Conservation (phyloP, 306 rosid species). For the Cicer cuneatum region DNA sequence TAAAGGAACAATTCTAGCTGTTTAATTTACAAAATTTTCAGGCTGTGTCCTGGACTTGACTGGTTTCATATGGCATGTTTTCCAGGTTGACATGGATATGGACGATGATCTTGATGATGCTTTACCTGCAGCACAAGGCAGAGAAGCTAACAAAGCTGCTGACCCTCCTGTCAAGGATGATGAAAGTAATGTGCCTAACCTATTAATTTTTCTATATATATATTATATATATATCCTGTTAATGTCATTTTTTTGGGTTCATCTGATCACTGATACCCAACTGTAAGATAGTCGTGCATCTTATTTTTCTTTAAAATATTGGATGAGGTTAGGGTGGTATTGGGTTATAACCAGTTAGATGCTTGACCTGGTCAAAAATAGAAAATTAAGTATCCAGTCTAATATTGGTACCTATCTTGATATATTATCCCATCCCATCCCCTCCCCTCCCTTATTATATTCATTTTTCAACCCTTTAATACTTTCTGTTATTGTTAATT, state of each 20-base stretch:
- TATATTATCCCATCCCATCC: not conserved
- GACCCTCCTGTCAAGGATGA: conserved; percentile 51
- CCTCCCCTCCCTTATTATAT: not conserved
- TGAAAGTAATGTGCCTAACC: conserved; percentile 51
- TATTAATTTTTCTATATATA: conserved; percentile 16
- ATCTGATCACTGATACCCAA: conserved; percentile 35
- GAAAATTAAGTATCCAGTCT: conserved; percentile 12
- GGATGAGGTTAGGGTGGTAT: conserved; percentile 15
- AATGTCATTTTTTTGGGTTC: conserved; percentile 21
- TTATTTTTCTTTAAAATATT: conserved; percentile 23
- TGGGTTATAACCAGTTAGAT: conserved; percentile 5
- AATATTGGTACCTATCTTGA: conserved; percentile 5
- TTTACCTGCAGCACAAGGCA: conserved; percentile 56
- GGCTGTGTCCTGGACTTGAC: conserved; percentile 14
- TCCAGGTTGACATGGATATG: conserved; percentile 98
- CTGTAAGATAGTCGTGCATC: not conserved
- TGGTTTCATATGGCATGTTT: conserved; percentile 41
- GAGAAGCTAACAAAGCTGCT: conserved; percentile 54
- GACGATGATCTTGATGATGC: conserved; percentile 70
- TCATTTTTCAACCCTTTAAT: conserved; percentile 16
- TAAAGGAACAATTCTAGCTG: conserved; percentile 8
- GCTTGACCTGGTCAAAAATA: conserved; percentile 32
- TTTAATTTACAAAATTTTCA: conserved; percentile 4
- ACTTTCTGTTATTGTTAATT: not conserved
- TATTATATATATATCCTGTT: conserved; percentile 28